Evolutionary conservation across 1,139 yeast species (phyloP), one percentile per base, ranked within the genome.

Genomic region (Hansenula lynferdii): DNA sequence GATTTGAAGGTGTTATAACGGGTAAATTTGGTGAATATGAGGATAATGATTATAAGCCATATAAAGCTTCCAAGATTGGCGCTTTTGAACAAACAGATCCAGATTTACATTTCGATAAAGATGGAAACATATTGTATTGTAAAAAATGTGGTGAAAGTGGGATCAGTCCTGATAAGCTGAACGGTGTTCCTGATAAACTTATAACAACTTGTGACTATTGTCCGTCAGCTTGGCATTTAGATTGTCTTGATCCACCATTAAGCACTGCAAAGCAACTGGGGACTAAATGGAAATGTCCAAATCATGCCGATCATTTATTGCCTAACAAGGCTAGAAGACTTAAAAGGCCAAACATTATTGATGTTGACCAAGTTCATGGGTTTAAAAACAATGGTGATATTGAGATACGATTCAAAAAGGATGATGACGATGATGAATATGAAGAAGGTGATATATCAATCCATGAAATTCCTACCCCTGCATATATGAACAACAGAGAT

Each of bases 281-380:
- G 1, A 71, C 75, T 31, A 85, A 85, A 56, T 92, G 98, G 98
- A 80, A 79, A 61, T 92, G 98, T 57, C 98, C 97, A 0, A 80
- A 85, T 51, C 98, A 92, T 61, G 75, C 79, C 12, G 86, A 78
- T 34, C 70, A 72, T 35, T 63, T 81, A 8, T 53, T 77, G 8
- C 35, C 45, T 34, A 28, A 41, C 34, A 51, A 58, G 34, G 57
- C 64, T 34, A 55, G 60, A 51, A 71, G 76, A 41, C 70, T 85
- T 50, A 69, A 75, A 45, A 73, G 73, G 50, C 69, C 85, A 40
- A 59, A 67, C 21, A 62, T 75, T 15, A 60, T 77, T 30, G 82
- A 80, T 49, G 74, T 84, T 30, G 62, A 71, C 30, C 67, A 80
- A 46, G 64, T 74, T 12, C 72, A 85, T 40, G 81, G 89, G 22